Evolutionary conservation across 2,329 filamentous ascomycete species (phyloP).

Genomic region (Sporothrix globosa): DNA sequence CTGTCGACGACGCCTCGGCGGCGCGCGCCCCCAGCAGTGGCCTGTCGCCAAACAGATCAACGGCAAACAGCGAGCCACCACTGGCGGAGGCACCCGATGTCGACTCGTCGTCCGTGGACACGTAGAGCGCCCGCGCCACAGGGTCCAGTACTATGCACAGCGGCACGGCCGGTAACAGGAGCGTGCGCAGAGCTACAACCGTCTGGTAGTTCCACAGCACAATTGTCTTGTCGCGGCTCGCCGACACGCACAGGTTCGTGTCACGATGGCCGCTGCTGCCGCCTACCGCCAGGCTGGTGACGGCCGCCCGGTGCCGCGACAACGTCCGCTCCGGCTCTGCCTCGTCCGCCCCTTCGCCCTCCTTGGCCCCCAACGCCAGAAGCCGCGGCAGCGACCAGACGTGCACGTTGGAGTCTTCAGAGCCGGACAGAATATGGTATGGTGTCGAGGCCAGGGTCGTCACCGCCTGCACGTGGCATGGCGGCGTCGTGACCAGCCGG

Average conservation of each 20-base stretch:
- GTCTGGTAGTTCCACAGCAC: slow-evolving; percentile 91
- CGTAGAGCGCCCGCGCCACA: slow-evolving; percentile 79
- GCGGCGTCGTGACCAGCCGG: slow-evolving; percentile 72
- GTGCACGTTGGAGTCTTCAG: slow-evolving; percentile 85
- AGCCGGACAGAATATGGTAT: slow-evolving; percentile 75
- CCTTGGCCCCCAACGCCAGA: slow-evolving; percentile 55
- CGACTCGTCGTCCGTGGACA: slow-evolving; percentile 73
- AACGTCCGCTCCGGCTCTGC: slow-evolving; percentile 76
- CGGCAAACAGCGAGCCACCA: slow-evolving; percentile 60
- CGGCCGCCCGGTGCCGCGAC: slow-evolving; percentile 73
- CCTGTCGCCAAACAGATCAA: slow-evolving; percentile 69
- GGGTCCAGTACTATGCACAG: slow-evolving; percentile 77
- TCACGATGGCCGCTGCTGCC: slow-evolving; percentile 64
- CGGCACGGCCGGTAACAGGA: slow-evolving; percentile 75
- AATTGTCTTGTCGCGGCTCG: slow-evolving; percentile 83
- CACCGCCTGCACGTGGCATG: slow-evolving; percentile 78
- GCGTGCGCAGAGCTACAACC: slow-evolving; percentile 75
- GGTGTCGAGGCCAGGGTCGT: slow-evolving; percentile 74
- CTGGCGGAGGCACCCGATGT: background rate
- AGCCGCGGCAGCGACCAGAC: slow-evolving; percentile 84
- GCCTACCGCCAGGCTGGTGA: slow-evolving; percentile 66
- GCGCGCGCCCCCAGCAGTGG: slow-evolving; percentile 58
- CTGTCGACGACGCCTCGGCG: slow-evolving; percentile 59
- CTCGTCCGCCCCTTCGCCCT: slow-evolving; percentile 42
- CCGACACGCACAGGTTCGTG: slow-evolving; percentile 81